Conservation (phyloP, 352 stramenopile species). For the Phytophthora citrophthora region DNA sequence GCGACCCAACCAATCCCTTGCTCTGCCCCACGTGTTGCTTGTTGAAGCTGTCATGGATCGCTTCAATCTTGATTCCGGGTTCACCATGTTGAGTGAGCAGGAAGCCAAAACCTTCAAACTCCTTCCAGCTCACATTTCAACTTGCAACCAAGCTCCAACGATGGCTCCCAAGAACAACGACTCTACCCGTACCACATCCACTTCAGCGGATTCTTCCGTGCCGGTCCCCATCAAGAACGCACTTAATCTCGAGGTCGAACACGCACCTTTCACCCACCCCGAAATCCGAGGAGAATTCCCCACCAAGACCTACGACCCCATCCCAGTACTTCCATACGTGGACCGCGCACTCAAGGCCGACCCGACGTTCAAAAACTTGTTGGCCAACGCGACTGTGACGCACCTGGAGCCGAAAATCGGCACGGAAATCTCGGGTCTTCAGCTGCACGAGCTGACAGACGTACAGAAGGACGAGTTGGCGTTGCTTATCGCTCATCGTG, state of each 20-base stretch:
- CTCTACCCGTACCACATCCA: neutral
- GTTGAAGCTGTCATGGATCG: slow-evolving; percentile 11
- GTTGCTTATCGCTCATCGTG: slow-evolving; percentile 19
- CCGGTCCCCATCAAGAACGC: slow-evolving; percentile 34
- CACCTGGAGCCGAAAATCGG: slow-evolving; percentile 29
- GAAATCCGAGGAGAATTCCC: slow-evolving; percentile 20
- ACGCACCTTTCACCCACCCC: slow-evolving; percentile 18
- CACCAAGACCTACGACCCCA: slow-evolving; percentile 24
- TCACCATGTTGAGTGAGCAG: slow-evolving; percentile 1
- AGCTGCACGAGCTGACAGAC: slow-evolving; percentile 29
- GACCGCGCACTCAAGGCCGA: slow-evolving; percentile 30
- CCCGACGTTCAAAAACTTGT: slow-evolving; percentile 30
- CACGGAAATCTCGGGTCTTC: slow-evolving; percentile 26
- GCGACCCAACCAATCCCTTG: slow-evolving; percentile 8
- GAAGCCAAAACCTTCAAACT: neutral
- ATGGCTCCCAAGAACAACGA: slow-evolving; percentile 31
- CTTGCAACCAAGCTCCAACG: slow-evolving; percentile 9
- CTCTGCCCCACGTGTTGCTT: slow-evolving; percentile 13
- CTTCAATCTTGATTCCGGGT: neutral
- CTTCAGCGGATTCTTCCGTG: neutral
- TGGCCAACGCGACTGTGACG: slow-evolving; percentile 19
- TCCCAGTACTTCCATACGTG: slow-evolving; percentile 19
- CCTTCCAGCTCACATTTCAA: slow-evolving; percentile 19
- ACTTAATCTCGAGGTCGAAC: slow-evolving; percentile 21
- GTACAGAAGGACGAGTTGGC: slow-evolving; percentile 27